Evolutionary conservation across 2,329 filamentous ascomycete species (phyloP), one percentile per base, ranked within the genome.

Genomic region (Pochonia chlamydosporia): DNA sequence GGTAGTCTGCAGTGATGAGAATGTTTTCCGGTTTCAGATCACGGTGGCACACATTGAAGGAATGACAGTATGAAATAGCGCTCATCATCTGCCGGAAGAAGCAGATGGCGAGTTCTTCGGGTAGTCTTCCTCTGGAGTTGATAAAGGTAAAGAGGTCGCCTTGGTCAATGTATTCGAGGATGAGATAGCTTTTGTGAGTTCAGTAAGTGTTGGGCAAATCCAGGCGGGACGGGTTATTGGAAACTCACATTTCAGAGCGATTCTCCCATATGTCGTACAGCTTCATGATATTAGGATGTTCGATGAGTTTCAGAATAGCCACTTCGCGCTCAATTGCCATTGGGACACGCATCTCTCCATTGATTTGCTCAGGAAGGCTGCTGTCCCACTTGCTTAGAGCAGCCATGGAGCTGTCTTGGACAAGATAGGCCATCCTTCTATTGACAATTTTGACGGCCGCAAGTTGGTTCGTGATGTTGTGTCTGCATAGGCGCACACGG

Each of bases 241-340:
- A 21, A 35, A 70, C 87, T 72, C 74, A 96, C 88, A 99, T 84
- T 66, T 99, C 91, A 48, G 89, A 87, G 20, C 88, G 80, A 62
- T 96, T 97, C 69, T 99, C 93, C 92, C 92, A 99, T 25, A 99
- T 92, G 68, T 99, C 93, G 63, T 92, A 93, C 9, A 99, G 72
- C 56, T 87, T 89, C 66, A 96, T 91, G 58, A 97, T 92, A 63
- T 97, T 93, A 5, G 86, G 88, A 67, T 99, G 93, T 59, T 96
- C 85, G 51, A 97, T 88, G 49, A 97, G 78, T 69, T 96, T 97
- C 79, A 99, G 89, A 57, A 99, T 95, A 26, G 92, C 90, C 35
- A 99, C 91, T 63, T 99, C 93, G 46, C 93, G 80, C 68, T 97
- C 92, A 51, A 99, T 87, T 1, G 90, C 87, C 59, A 92, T 82